Conservation (phyloP, 805 yeast genomes). For the Starmerella powellii region DNA sequence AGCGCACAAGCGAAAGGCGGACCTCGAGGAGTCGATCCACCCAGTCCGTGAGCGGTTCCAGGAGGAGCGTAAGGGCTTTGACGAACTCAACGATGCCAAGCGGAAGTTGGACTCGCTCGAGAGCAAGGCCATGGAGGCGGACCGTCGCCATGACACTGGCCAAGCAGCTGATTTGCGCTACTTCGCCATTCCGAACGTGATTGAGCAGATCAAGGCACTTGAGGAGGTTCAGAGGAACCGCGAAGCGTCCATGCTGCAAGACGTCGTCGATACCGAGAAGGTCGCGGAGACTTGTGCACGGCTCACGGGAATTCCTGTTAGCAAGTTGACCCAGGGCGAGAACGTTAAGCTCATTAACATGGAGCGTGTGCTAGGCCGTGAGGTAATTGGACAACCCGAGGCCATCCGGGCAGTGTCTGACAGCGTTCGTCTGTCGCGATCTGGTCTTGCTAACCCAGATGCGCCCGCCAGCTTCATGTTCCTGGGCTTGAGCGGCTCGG, state of each 20-base stretch:
- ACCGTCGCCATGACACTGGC: slow-evolving; percentile 88
- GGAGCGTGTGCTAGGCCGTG: slow-evolving; percentile 72
- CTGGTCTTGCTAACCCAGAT: slow-evolving; percentile 91
- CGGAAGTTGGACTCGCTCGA: slow-evolving; percentile 86
- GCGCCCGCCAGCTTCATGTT: slow-evolving; percentile 94
- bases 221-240: slow-evolving; percentile 66
- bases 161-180: slow-evolving; percentile 93
- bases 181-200: slow-evolving; percentile 90
- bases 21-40: slow-evolving; percentile 67
- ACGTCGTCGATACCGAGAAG: slow-evolving; percentile 82
- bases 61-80: slow-evolving; percentile 83
- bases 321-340: slow-evolving; percentile 89
- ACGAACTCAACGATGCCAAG: slow-evolving; percentile 78
- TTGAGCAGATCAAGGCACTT: slow-evolving; percentile 53
- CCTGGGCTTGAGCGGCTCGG: slow-evolving; percentile 92
- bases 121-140: slow-evolving; percentile 89
- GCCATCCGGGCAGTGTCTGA: slow-evolving; percentile 95
- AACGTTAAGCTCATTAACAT: slow-evolving; percentile 84
- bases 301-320: slow-evolving; percentile 92
- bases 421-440: slow-evolving; percentile 82
- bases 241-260: slow-evolving; percentile 60
- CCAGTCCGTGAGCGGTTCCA: slow-evolving; percentile 78
- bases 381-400: slow-evolving; percentile 89
- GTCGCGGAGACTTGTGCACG: slow-evolving; percentile 96
- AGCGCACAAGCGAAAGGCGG: slow-evolving; percentile 70